Conservation (phyloP, 163 green algal species). For the Volvox carteri region DNA sequence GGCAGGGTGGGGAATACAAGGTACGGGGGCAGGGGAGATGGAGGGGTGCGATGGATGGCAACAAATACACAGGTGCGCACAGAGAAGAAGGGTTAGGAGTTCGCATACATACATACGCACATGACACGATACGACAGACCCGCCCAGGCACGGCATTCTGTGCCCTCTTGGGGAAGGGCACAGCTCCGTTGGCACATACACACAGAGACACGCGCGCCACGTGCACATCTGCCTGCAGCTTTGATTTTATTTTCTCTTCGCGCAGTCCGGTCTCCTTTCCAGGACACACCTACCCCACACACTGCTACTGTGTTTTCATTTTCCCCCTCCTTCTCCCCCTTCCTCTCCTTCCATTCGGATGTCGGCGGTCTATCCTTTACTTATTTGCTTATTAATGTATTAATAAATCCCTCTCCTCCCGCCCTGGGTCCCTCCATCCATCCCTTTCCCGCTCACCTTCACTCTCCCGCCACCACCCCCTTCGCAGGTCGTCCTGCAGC, state of each 20-base stretch:
- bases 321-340: not conserved
- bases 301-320: not conserved
- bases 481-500: constrained; percentile 41
- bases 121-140: too few species aligned
- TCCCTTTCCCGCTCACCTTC: not conserved
- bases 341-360: not conserved
- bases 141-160: not conserved
- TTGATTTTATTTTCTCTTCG: too few species aligned
- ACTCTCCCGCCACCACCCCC: not conserved
- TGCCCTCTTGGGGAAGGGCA: not conserved
- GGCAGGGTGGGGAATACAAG: not conserved
- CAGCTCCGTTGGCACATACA: not conserved
- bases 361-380: not conserved
- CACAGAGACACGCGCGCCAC: not conserved
- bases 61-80: too few species aligned
- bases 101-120: not conserved
- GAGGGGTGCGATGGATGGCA: not conserved
- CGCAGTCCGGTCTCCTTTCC: too few species aligned
- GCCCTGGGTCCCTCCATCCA: not conserved
- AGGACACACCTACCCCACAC: too few species aligned
- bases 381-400: not conserved
- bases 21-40: constrained; percentile 5
- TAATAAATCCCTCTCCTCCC: not conserved
- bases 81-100: not conserved
- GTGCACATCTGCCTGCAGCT: too few species aligned